These are phyloP conservation scores for Calonectria crousiana DNA, from an alignment of 2,329 filamentous ascomycete species.

Conservation along the genomic window DNA sequence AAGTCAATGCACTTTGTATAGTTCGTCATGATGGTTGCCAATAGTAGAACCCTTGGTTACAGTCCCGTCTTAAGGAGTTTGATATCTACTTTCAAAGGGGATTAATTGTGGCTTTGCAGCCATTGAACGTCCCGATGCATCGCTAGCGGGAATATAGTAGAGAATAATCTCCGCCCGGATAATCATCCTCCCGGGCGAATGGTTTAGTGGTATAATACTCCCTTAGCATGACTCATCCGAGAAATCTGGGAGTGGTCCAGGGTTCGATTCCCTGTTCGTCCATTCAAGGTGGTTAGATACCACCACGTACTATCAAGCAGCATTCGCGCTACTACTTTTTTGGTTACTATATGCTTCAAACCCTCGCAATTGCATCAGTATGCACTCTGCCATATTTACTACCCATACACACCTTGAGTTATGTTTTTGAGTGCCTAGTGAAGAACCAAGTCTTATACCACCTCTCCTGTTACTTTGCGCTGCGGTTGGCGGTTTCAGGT, in stretches of 20 bases:
- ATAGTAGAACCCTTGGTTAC: no score
- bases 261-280: constrained; percentile 1
- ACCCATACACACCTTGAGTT: no score
- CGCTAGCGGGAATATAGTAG: neutral
- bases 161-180: neutral
- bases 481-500: no score
- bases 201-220: constrained; percentile 3
- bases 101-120: neutral
- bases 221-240: neutral
- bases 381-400: no score
- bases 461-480: no score
- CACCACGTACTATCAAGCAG: neutral
- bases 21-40: no score
- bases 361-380: neutral
- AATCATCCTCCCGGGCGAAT: neutral
- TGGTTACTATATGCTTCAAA: neutral
- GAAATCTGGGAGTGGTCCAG: neutral
- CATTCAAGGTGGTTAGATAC: neutral
- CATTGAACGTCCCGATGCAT: neutral
- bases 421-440: neutral
- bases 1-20: no score
- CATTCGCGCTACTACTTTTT: neutral
- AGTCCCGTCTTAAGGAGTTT: neutral
- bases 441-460: no score
- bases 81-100: neutral